These are phyloP conservation scores for Cardamine occulta DNA, from an alignment of 345 rosid species.

Conservation along the genomic window DNA sequence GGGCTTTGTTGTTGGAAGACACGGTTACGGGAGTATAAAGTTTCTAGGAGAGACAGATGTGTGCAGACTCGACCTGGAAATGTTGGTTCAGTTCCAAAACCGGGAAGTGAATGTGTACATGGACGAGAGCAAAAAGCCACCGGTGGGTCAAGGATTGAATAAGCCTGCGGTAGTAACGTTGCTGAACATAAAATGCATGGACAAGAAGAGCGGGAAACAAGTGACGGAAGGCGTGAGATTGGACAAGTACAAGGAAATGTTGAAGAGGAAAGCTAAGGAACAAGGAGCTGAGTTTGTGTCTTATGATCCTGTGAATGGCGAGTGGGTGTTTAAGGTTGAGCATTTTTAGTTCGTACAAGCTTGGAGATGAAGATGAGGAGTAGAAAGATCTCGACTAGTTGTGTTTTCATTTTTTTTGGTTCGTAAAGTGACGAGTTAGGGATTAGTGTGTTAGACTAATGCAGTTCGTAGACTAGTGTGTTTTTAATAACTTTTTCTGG, in stretches of 20 bases:
- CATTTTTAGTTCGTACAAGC: constrained; percentile 81
- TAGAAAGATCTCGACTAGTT: neutral
- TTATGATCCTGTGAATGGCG: constrained; percentile 74
- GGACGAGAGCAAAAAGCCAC: constrained; percentile 90
- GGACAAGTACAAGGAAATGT: constrained; percentile 85
- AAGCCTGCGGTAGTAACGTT: constrained; percentile 96
- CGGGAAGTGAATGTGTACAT: constrained; percentile 93
- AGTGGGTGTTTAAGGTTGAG: constrained; percentile 87
- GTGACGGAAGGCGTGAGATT: constrained; percentile 65
- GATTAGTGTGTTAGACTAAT: neutral
- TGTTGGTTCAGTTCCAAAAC: constrained; percentile 79
- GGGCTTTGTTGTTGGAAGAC: constrained; percentile 88
- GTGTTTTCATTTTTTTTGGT: neutral
- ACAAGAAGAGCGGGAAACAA: constrained; percentile 73
- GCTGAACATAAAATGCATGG: constrained; percentile 86
- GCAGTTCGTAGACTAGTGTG: too few relatives aligned
- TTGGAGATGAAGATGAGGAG: constrained; percentile 58
- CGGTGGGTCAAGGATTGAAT: constrained; percentile 90
- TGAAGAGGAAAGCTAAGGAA: constrained; percentile 81
- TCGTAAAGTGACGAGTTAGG: neutral
- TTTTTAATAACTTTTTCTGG: neutral
- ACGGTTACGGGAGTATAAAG: constrained; percentile 84
- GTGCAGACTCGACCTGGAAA: constrained; percentile 76
- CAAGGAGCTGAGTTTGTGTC: constrained; percentile 91
- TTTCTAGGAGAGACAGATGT: constrained; percentile 92